A percentile compares a stretch with the other conserved stretches of the same genome.
These are phyloP conservation scores for Conringia planisiliqua DNA, from an alignment of 345 rosid species.

Conservation along the genomic window DNA sequence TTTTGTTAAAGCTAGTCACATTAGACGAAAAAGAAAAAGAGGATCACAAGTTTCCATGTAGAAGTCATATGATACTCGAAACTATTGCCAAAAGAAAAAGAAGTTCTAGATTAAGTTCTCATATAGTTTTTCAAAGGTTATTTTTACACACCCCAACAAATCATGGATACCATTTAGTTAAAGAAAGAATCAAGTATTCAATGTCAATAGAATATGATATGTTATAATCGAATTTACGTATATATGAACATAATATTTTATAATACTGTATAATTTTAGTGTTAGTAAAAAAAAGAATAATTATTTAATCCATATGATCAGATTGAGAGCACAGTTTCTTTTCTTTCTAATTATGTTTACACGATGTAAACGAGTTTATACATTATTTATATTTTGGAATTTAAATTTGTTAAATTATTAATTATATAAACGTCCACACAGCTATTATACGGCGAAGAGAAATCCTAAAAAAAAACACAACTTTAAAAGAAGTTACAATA, in stretches of 20 bases:
- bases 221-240: background rate
- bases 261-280: background rate
- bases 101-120: background rate
- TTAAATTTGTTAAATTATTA: background rate
- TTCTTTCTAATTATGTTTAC: background rate
- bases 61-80: constrained; percentile 24
- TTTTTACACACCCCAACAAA: constrained; percentile 1
- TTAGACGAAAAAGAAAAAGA: background rate
- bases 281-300: background rate
- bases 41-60: constrained; percentile 1
- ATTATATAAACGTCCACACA: background rate
- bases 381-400: background rate
- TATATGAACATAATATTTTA: background rate
- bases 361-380: background rate
- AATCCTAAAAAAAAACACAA: constrained; percentile 2
- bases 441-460: background rate
- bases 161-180: background rate
- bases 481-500: background rate
- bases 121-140: background rate
- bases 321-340: background rate
- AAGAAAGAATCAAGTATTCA: background rate
- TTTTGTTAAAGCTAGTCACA: constrained; percentile 18
- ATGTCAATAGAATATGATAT: background rate
- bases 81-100: background rate
- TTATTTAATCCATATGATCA: background rate